phyloP scores from a whole-genome alignment of 371 early-diverging fungal species.

The Mucor irregularis region DNA sequence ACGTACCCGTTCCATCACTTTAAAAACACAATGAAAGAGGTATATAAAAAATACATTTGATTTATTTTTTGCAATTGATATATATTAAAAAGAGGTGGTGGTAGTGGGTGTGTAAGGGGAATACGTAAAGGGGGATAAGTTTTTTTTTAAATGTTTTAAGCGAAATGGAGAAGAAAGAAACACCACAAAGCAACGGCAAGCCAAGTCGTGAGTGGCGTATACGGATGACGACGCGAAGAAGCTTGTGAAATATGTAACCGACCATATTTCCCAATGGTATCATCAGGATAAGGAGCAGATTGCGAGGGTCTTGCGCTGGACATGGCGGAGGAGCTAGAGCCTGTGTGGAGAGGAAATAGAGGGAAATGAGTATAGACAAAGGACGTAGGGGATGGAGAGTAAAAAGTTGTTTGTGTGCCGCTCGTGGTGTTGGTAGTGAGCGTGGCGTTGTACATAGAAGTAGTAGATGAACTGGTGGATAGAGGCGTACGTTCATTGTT shows the following conservation, averaged over 20 bases:
- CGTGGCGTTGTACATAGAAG: not conserved
- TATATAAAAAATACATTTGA: too few species aligned
- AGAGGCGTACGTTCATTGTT: not conserved
- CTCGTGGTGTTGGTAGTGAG: constrained; percentile 1
- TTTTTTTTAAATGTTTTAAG: too few species aligned
- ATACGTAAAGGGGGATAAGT: too few species aligned
- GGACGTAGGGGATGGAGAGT: constrained; percentile 31
- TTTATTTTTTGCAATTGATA: too few species aligned
- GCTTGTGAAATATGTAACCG: constrained; percentile 35
- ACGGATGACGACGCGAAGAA: not conserved
- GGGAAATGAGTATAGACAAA: constrained; percentile 39
- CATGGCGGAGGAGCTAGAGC: constrained; percentile 23
- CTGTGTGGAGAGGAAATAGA: constrained; percentile 19
- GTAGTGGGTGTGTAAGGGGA: too few species aligned
- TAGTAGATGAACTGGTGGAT: constrained; percentile 6
- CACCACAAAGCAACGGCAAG: too few species aligned
- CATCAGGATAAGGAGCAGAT: constrained; percentile 48
- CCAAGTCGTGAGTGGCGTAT: not conserved
- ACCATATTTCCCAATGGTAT: constrained; percentile 46
- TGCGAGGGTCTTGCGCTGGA: constrained; percentile 37
- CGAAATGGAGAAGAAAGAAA: not conserved
- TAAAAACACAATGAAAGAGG: too few species aligned
- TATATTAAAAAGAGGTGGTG: too few species aligned
- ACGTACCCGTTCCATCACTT: too few species aligned
- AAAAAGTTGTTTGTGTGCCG: not conserved